A percentile compares a stretch with the other conserved stretches of the same genome.
Conservation (phyloP, 805 yeast species). For the Trichomonascus vanleenenianus region DNA sequence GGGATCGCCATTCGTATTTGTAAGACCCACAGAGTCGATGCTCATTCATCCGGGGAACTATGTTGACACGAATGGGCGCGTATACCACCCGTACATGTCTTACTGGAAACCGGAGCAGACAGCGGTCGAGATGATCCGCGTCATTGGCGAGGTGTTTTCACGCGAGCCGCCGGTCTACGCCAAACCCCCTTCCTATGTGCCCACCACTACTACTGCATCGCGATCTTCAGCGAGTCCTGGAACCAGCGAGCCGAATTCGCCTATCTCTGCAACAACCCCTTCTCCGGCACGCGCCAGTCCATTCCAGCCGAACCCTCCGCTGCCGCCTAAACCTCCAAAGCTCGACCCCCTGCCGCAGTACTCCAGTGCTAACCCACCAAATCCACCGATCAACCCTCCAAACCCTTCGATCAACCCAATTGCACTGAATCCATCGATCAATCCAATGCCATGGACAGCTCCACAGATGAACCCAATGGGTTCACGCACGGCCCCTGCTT, state of each 20-base stretch:
- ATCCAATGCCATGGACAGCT: too few relatives aligned
- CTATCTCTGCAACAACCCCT: background rate
- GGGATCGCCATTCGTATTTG: slow-evolving; percentile 58
- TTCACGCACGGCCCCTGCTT: too few relatives aligned
- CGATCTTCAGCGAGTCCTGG: background rate
- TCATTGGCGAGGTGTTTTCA: slow-evolving; percentile 32
- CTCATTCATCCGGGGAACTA: slow-evolving; percentile 51
- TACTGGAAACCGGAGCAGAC: slow-evolving; percentile 40
- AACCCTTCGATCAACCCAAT: background rate
- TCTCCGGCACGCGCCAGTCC: background rate
- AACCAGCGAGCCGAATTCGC: background rate
- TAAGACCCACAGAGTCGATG: slow-evolving; percentile 45
- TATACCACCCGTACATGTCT: slow-evolving; percentile 62
- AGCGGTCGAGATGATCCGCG: slow-evolving; percentile 28
- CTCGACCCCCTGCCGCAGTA: background rate
- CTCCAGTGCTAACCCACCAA: background rate
- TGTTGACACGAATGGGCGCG: slow-evolving; percentile 62
- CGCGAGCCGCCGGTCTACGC: slow-evolving; percentile 41
- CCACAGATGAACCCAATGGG: too few relatives aligned
- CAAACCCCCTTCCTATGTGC: slow-evolving; percentile 21
- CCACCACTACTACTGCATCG: slow-evolving; percentile 1
- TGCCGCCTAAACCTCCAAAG: slow-evolving; percentile 2
- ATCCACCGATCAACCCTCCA: background rate
- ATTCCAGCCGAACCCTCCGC: background rate
- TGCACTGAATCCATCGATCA: too few relatives aligned